Evolutionary conservation across 2,329 filamentous ascomycete species (phyloP), one percentile per base, ranked within the genome.

Genomic region (Paecilomyces sp.): DNA sequence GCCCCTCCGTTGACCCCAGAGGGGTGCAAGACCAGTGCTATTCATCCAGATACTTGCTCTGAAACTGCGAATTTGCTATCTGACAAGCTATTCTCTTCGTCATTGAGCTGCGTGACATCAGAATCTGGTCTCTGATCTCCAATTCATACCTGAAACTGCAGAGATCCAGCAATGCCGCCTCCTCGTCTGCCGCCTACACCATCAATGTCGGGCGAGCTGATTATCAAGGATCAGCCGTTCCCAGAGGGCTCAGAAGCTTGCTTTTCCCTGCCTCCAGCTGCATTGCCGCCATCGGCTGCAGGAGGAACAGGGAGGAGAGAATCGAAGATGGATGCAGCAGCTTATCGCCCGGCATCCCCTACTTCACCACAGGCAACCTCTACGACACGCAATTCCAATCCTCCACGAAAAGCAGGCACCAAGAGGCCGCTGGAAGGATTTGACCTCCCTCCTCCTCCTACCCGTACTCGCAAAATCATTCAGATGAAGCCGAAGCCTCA

Each of bases 401-500:
- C 62, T 53, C 72, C 62, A 60, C 71, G 63, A 58, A 72, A 68
- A 65, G 67, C 67, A 67, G 70, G 67, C 60, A 61, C 70, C 65
- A 77, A 81, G 67, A 70, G 74, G 47, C 70, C 76, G 24, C 65
- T 77, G 61, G 74, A 75, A 33, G 73, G 76, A 30, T 95, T 96
- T 73, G 84, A 89, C 9, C 83, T 99, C 15, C 94, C 94, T 22
- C 94, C 94, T 9, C 94, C 93, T 15, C 94, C 94, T 0, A 96
- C 92, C 2, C 83, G 93, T 63, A 90, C 91, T 51, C 88, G 93
- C 68, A 97, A 95, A 79, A 97, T 99, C 72, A 97, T 97, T 60
- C 93, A 97, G 77, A 96, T 97, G 92, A 96, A 96, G 75, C 93
- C 86, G 11, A 80, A 80, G 61, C 70, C 71, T 2, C 72, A 72